These are phyloP conservation scores for Quercus glauca DNA, from an alignment of 306 rosid species.

Conservation along the genomic window DNA sequence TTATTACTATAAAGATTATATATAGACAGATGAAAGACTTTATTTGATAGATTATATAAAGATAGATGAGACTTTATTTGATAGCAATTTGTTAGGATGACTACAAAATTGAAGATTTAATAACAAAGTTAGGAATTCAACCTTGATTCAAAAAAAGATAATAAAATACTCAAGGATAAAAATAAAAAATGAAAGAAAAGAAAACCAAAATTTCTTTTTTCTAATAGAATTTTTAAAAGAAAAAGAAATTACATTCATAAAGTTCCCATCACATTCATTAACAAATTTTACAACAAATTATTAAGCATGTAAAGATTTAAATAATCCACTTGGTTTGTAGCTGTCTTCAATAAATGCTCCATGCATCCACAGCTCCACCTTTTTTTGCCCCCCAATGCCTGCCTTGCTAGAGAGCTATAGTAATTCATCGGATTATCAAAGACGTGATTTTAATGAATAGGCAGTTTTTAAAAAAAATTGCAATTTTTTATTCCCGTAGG, in stretches of 20 bases:
- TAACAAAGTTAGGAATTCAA: too few species aligned
- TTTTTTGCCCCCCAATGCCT: neutral
- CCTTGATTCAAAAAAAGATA: too few species aligned
- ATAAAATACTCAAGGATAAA: too few species aligned
- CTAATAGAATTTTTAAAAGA: too few species aligned
- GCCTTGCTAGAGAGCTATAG: neutral
- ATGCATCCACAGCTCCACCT: neutral
- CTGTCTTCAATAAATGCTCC: neutral
- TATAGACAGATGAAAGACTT: too few species aligned
- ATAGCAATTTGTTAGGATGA: too few species aligned
- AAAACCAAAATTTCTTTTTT: too few species aligned
- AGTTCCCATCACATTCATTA: neutral
- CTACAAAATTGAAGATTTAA: too few species aligned
- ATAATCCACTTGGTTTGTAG: neutral
- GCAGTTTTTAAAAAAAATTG: neutral
- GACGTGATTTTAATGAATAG: neutral
- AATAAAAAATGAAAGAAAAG: too few species aligned
- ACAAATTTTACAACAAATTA: neutral
- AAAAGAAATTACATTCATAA: neutral
- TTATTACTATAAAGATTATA: too few species aligned
- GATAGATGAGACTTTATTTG: too few species aligned
- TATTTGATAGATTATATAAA: too few species aligned
- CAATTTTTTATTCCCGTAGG: neutral
- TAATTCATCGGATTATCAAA: neutral
- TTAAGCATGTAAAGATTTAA: neutral